A percentile compares a stretch with the other conserved stretches of the same genome.
Evolutionary conservation across 2,329 filamentous ascomycete species (phyloP).

Genomic region (Trematosphaeria pertusa): DNA sequence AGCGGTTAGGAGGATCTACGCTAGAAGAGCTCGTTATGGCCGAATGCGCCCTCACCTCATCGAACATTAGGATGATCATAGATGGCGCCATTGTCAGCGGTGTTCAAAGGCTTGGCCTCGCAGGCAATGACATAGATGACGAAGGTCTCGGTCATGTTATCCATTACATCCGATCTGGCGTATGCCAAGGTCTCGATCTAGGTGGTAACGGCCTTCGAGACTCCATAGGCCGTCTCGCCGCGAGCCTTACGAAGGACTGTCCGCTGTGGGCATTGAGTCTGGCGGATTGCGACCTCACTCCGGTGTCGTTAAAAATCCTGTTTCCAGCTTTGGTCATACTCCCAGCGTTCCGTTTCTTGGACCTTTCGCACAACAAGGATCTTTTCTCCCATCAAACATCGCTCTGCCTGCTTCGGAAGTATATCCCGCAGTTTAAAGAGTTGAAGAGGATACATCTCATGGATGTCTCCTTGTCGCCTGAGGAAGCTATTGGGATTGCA

Average conservation of each 20-base stretch:
- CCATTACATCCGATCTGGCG: constrained; percentile 75
- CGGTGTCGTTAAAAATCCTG: constrained; percentile 74
- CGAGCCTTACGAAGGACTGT: constrained; percentile 58
- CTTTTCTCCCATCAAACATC: constrained; percentile 82
- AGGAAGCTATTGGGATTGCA: constrained; percentile 88
- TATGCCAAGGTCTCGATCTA: constrained; percentile 87
- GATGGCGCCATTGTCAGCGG: constrained; percentile 82
- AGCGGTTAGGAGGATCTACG: constrained; percentile 75
- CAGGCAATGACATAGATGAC: constrained; percentile 78
- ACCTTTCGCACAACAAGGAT: constrained; percentile 86
- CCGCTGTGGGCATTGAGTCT: constrained; percentile 83
- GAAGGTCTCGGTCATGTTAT: constrained; percentile 78
- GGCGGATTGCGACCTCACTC: constrained; percentile 81
- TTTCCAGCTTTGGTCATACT: constrained; percentile 76
- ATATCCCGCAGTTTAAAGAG: constrained; percentile 77
- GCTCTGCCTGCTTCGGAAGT: constrained; percentile 77
- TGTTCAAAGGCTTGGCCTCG: constrained; percentile 79
- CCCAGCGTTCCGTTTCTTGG: constrained; percentile 81
- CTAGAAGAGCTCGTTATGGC: constrained; percentile 85
- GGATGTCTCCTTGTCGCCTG: constrained; percentile 82
- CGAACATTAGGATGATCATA: constrained; percentile 77
- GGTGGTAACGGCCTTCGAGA: constrained; percentile 77
- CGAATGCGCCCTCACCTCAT: constrained; percentile 74
- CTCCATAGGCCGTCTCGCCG: constrained; percentile 55
- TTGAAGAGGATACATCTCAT: constrained; percentile 87